Conservation (phyloP, 305 asterid genomes). For the Plantago coronopus region DNA sequence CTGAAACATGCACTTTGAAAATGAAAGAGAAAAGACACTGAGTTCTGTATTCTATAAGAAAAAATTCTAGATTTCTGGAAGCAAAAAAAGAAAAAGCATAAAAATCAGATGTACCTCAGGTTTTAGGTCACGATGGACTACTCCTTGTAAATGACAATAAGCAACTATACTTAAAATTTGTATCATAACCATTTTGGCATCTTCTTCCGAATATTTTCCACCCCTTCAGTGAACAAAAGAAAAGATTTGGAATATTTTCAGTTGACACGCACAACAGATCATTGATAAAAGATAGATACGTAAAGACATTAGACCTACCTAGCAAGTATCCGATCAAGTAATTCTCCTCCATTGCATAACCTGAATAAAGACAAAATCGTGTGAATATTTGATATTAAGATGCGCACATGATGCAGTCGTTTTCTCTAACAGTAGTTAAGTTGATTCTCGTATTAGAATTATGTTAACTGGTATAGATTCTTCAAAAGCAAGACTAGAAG, state of each 20-base stretch:
- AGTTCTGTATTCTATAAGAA: no score
- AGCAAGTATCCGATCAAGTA: slow-evolving; percentile 64
- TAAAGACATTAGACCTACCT: slow-evolving; percentile 34
- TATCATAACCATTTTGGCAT: slow-evolving; percentile 67
- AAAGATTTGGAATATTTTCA: not conserved
- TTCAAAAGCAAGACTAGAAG: not conserved
- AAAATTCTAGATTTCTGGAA: no score
- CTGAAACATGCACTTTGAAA: no score
- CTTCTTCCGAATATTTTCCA: slow-evolving; percentile 85
- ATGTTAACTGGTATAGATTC: not conserved
- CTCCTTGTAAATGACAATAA: slow-evolving; percentile 82
- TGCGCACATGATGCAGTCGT: not conserved
- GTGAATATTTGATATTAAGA: not conserved
- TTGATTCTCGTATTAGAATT: no score
- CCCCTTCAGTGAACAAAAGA: slow-evolving; percentile 46
- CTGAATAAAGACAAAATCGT: slow-evolving; percentile 29
- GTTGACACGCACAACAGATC: slow-evolving; percentile 7
- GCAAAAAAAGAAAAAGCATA: not conserved
- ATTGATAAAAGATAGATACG: not conserved
- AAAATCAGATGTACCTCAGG: slow-evolving; percentile 59
- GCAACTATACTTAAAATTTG: slow-evolving; percentile 71
- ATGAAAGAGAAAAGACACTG: no score
- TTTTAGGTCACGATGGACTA: slow-evolving; percentile 85
- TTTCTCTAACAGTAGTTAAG: no score
- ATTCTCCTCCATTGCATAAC: slow-evolving; percentile 79